Evolutionary conservation across 495 filamentous ascomycete species (phyloP), one percentile per base, ranked within the genome.

Genomic region (Neurospora hispaniola): DNA sequence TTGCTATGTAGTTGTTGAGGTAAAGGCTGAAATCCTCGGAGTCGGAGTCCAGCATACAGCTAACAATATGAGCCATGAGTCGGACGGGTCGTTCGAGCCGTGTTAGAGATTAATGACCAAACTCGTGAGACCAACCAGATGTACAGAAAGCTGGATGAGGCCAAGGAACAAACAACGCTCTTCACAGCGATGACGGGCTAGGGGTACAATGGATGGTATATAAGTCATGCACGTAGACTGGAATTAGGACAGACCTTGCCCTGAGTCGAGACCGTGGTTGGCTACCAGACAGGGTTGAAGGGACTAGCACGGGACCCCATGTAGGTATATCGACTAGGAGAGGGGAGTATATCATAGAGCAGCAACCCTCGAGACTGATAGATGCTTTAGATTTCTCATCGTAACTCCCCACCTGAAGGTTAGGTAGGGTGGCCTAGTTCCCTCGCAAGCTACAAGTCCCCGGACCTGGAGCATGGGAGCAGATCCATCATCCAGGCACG

Each of bases 51-150:
- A 84, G 71, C 78, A 86, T 78, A 75, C 84, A 86, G 66, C 74
- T 78, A 71, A 80, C 84, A 79, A 86, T 86, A 81, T 86, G 85
- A 75, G 82, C 80, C 85, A 86, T 86, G 80, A 77, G 76, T 72
- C 66, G 71, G 71, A 75, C 77, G 48, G 62, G 74, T 71, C 74
- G 78, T 77, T 59, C 66, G 73, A 69, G 74, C 46, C 71, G 76
- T 77, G 76, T 81, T 76, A 76, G 79, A 80, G 79, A 73, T 76
- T 74, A 70, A 82, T 74, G 69, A 48, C 74, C 72, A 75, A 75
- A 74, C 78, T 77, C 69, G 75, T 74, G 75, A 76, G 73, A 62
- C 54, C 54, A 31, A 62, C 54, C 54, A 31, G 14, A 62, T 16
- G 54, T 62, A 16, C 5, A 62, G 54, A 27, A 66, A 78, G 71